Evolutionary conservation across 177 flowering plant genomes (phyloP), one percentile per base, ranked within the genome.

Genomic region (Vitis hybrid): DNA sequence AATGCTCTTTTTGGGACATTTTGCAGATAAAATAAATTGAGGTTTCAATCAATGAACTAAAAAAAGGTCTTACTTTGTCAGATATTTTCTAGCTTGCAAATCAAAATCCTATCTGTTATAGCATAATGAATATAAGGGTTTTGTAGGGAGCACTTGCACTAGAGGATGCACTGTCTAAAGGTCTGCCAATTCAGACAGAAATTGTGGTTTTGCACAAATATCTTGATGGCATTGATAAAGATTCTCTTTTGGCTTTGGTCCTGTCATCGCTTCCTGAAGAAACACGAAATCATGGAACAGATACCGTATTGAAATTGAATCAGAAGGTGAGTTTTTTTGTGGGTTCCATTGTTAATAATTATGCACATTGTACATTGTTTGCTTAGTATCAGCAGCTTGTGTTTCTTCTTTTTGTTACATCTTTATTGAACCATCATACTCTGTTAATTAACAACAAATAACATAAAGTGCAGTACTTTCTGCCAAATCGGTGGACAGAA

Each of bases 151-250:
- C 94, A 59, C 90, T 93, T 74, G 95, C 97, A 34, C 74, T 93
- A 66, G 95, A 93, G 81, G 98, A 91, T 87, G 90, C 97, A 66
- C 84, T 96, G 26, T 83, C 97, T 29, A 92, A 84, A 79, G 99
- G 99, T 31, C 76, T 87, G 51, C 97, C 97, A 15, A 83, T 93
- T 72, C 85, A 89, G 76, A 72, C 76, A 63, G 98, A 96, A 74
- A 79, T 96, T 61, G 81, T 82, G 73, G 85, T 84, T 58, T 73
- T 93, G 62, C 84, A 75, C 63, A 66, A 78, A 57, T 82, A 84
- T 74, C 80, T 90, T 72, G 95, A 90, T 67, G 90, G 87, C 64
- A 75, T 82, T 80, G 96, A 87, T 66, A 84, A 77, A 78, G 97
- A 92, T 62, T 84, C 97, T 19, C 80, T 90, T 65, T 48, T 93